These are phyloP conservation scores for Ceriops zippeliana DNA, from an alignment of 345 rosid genomes.

Conservation along the genomic window DNA sequence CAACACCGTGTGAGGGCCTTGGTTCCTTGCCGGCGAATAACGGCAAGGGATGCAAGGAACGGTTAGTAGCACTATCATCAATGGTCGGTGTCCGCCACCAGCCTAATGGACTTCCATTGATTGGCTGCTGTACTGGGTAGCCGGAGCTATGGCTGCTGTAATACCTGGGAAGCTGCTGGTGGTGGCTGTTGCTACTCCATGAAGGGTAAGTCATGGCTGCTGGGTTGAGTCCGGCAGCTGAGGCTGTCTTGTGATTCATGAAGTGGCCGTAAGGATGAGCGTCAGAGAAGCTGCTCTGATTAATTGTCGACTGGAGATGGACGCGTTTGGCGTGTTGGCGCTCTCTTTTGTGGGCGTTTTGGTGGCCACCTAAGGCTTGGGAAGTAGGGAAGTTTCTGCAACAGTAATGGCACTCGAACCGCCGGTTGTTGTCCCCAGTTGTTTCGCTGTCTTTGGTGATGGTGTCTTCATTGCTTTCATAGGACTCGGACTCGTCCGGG, in stretches of 20 bases:
- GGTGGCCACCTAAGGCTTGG: conserved; percentile 98
- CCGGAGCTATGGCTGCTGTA: too few relatives aligned
- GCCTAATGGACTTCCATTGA: too few relatives aligned
- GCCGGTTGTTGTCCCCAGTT: conserved; percentile 44
- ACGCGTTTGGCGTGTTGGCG: conserved; percentile 92
- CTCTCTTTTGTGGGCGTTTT: conserved; percentile 98
- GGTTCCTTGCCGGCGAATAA: too few relatives aligned
- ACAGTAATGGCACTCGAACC: conserved; percentile 96
- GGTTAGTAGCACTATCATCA: too few relatives aligned
- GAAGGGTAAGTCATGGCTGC: too few relatives aligned
- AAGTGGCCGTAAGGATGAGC: conserved; percentile 45
- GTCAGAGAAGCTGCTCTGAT: conserved; percentile 48
- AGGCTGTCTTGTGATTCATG: conserved; percentile 50
- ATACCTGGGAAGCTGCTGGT: too few relatives aligned
- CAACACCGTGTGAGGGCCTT: too few relatives aligned
- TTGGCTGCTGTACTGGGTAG: too few relatives aligned
- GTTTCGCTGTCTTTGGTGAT: conserved; percentile 24
- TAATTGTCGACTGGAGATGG: conserved; percentile 68
- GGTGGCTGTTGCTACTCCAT: too few relatives aligned
- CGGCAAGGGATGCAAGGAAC: too few relatives aligned
- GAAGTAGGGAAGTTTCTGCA: conserved; percentile 96
- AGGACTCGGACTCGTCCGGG: conserved; percentile 27
- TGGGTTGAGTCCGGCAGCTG: conserved; percentile 4
- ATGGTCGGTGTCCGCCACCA: too few relatives aligned
- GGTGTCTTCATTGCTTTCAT: conserved; percentile 37